Conservation (phyloP, 2,329 filamentous ascomycete species). For the Elsinoe perseae region DNA sequence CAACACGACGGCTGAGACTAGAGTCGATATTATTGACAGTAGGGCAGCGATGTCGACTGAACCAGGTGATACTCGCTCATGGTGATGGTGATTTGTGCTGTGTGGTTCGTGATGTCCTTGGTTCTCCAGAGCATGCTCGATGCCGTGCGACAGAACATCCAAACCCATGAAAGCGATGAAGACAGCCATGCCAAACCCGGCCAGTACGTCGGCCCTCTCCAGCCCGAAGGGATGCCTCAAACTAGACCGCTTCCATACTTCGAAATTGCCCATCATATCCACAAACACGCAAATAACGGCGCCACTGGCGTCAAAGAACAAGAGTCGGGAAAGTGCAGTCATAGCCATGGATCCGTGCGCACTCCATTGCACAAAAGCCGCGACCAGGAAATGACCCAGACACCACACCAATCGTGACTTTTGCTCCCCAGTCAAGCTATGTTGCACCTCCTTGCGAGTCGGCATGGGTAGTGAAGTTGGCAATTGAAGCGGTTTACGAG, state of each 20-base stretch:
- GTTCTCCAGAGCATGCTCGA: constrained; percentile 84
- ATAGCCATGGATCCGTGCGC: constrained; percentile 81
- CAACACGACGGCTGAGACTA: constrained; percentile 78
- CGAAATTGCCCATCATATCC: constrained; percentile 91
- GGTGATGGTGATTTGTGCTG: constrained; percentile 31
- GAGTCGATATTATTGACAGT: constrained; percentile 71
- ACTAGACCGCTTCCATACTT: constrained; percentile 90
- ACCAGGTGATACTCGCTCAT: constrained; percentile 63
- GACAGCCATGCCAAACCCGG: constrained; percentile 91
- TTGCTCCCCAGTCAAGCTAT: constrained; percentile 84
- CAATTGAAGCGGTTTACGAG: constrained; percentile 74
- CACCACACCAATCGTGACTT: constrained; percentile 80
- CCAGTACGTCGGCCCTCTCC: constrained; percentile 85
- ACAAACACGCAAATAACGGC: constrained; percentile 86
- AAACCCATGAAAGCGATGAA: constrained; percentile 96
- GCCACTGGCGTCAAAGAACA: constrained; percentile 91
- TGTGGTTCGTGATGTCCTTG: constrained; percentile 65
- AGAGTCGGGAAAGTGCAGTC: constrained; percentile 83
- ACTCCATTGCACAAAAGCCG: constrained; percentile 76
- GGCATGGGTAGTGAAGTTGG: constrained; percentile 89
- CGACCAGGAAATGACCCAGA: constrained; percentile 75
- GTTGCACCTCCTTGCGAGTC: constrained; percentile 77
- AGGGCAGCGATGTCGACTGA: constrained; percentile 73
- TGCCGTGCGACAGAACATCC: constrained; percentile 85
- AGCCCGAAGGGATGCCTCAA: constrained; percentile 87